Evolutionary conservation across 2,329 filamentous ascomycete genomes (phyloP).

Genomic region (Ophiostoma perfectum): DNA sequence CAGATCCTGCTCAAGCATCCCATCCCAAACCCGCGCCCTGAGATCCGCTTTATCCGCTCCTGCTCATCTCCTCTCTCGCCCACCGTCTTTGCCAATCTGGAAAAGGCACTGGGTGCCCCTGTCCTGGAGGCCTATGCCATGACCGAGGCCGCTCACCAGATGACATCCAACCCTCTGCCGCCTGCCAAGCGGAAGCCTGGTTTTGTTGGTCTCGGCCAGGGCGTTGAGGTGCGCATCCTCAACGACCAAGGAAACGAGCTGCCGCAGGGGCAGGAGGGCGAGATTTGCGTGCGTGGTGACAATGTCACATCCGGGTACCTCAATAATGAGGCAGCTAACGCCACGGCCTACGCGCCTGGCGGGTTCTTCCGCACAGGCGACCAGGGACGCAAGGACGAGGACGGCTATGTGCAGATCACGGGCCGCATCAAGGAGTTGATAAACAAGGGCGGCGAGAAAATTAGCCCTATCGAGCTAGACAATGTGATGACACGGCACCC

Average conservation of each 20-base stretch:
- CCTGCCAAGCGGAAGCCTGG: conserved; percentile 70
- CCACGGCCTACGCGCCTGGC: conserved; percentile 63
- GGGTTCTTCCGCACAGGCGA: conserved; percentile 87
- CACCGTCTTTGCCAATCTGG: conserved; percentile 73
- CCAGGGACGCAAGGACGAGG: conserved; percentile 72
- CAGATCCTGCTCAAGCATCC: conserved; percentile 77
- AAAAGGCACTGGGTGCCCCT: conserved; percentile 68
- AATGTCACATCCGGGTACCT: conserved; percentile 83
- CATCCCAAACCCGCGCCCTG: conserved; percentile 59
- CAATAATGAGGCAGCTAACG: conserved; percentile 74
- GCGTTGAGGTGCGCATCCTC: conserved; percentile 74
- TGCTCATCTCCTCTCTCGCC: conserved; percentile 81
- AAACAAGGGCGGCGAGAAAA: conserved; percentile 87
- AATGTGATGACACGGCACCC: conserved; percentile 72
- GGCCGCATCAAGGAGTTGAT: conserved; percentile 92
- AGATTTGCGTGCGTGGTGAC: conserved; percentile 76
- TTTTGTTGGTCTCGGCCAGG: conserved; percentile 76
- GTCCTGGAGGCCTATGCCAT: conserved; percentile 89
- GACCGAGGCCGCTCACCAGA: conserved; percentile 84
- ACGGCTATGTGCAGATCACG: conserved; percentile 80
- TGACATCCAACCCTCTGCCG: conserved; percentile 71
- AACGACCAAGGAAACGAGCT: conserved; percentile 64
- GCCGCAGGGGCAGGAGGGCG: conserved; percentile 63
- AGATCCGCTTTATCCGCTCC: conserved; percentile 80
- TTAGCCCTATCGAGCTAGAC: conserved; percentile 81